Conservation (phyloP, 345 rosid genomes). For the Gossypium herbaceum region DNA sequence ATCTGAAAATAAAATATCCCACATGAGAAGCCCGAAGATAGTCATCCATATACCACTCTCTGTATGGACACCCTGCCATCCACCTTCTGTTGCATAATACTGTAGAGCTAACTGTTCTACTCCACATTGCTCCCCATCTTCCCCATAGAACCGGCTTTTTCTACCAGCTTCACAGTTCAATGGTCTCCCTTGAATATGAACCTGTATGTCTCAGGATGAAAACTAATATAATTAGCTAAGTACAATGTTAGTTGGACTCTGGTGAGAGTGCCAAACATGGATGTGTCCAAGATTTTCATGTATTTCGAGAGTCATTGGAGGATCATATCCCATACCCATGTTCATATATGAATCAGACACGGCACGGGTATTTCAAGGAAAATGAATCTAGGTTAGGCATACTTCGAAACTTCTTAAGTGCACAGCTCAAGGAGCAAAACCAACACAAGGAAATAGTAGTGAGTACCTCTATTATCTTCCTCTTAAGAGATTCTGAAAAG, state of each 20-base stretch:
- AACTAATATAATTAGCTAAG: constrained; percentile 2
- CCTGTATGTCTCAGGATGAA: constrained; percentile 35
- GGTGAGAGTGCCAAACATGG: neutral
- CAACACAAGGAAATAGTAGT: neutral
- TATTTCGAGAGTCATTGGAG: neutral
- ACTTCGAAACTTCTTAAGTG: neutral
- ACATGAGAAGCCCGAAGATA: constrained; percentile 84
- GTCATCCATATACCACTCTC: constrained; percentile 96
- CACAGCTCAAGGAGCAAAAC: constrained; percentile 12
- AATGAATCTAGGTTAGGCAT: neutral
- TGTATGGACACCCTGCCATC: constrained; percentile 79
- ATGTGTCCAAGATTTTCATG: neutral
- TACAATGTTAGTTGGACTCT: neutral
- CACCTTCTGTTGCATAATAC: constrained; percentile 75
- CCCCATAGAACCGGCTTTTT: constrained; percentile 83
- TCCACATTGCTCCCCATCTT: constrained; percentile 87
- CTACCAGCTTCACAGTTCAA: constrained; percentile 69
- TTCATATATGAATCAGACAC: neutral
- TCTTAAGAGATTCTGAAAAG: constrained; percentile 44
- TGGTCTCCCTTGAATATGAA: constrained; percentile 78
- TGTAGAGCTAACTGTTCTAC: constrained; percentile 94
- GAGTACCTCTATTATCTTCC: constrained; percentile 66
- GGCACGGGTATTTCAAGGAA: neutral
- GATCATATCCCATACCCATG: neutral
- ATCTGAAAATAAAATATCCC: constrained; percentile 75